Conservation (phyloP, 257 asterid species). For the Fraxinus quadrangulata region DNA sequence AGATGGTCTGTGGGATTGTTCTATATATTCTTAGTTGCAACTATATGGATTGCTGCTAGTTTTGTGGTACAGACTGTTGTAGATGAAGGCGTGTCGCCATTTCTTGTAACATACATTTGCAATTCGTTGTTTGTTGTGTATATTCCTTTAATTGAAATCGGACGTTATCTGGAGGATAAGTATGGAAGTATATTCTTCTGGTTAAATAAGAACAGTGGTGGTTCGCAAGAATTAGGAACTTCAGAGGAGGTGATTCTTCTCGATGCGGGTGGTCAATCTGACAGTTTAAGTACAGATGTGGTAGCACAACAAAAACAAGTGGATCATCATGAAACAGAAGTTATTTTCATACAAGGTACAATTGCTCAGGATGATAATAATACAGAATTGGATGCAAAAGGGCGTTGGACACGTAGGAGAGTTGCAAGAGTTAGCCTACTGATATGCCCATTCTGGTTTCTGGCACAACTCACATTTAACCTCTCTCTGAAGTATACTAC, state of each 20-base stretch:
- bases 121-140: slow-evolving; percentile 81
- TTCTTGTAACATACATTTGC: slow-evolving; percentile 86
- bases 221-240: slow-evolving; percentile 38
- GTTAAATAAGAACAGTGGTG: slow-evolving; percentile 35
- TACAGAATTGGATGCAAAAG: slow-evolving; percentile 65
- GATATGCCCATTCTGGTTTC: slow-evolving; percentile 89
- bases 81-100: slow-evolving; percentile 87
- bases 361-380: slow-evolving; percentile 19
- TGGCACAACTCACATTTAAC: slow-evolving; percentile 93
- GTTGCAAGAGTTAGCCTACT: slow-evolving; percentile 87
- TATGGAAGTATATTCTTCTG: slow-evolving; percentile 67
- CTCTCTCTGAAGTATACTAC: slow-evolving; percentile 93
- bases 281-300: slow-evolving; percentile 26
- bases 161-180: slow-evolving; percentile 70
- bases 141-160: slow-evolving; percentile 79
- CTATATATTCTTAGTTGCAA: slow-evolving; percentile 76
- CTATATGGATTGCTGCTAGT: slow-evolving; percentile 97
- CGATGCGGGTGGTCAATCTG: slow-evolving; percentile 26
- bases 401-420: slow-evolving; percentile 88
- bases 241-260: slow-evolving; percentile 74
- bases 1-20: slow-evolving; percentile 78
- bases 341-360: slow-evolving; percentile 11
- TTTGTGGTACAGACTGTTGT: slow-evolving; percentile 92
- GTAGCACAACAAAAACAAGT: slow-evolving; percentile 21
- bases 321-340: slow-evolving; percentile 24